Conservation (phyloP, 371 early-diverging fungal species). For the Rhizopus microsporus region DNA sequence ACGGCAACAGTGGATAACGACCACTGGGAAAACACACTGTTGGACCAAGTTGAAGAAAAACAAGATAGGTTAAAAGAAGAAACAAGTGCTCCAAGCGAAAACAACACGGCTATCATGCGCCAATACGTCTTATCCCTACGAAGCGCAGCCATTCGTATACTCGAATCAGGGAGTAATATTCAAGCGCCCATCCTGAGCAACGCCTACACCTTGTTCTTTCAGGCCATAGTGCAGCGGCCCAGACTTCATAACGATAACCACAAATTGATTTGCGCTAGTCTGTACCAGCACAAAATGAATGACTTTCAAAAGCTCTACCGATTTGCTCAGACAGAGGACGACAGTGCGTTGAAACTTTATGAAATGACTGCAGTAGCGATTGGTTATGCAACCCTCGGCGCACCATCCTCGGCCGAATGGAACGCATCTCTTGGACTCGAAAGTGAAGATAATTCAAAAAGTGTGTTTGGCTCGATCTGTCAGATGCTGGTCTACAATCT, state of each 20-base stretch:
- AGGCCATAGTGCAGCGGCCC: constrained; percentile 15
- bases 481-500: constrained; percentile 42
- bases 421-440: constrained; percentile 13
- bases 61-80: neutral
- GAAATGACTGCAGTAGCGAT: constrained; percentile 37
- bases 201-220: constrained; percentile 23
- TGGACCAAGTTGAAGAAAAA: neutral
- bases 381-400: constrained; percentile 25
- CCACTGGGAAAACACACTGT: neutral
- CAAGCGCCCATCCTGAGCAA: constrained; percentile 20
- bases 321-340: constrained; percentile 26
- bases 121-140: constrained; percentile 3
- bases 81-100: too few species aligned
- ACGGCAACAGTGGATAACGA: too few species aligned
- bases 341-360: constrained; percentile 28
- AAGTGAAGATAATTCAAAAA: constrained; percentile 1
- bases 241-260: neutral
- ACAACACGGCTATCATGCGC: neutral
- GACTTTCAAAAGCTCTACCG: constrained; percentile 23
- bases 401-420: constrained; percentile 8
- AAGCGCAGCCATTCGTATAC: constrained; percentile 15
- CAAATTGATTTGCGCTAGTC: constrained; percentile 11
- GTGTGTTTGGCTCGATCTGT: constrained; percentile 29
- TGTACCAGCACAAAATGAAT: constrained; percentile 16
- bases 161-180: constrained; percentile 26